These are phyloP conservation scores for Anisogramma anomala DNA, from an alignment of 2,329 filamentous ascomycete species.

Conservation along the genomic window DNA sequence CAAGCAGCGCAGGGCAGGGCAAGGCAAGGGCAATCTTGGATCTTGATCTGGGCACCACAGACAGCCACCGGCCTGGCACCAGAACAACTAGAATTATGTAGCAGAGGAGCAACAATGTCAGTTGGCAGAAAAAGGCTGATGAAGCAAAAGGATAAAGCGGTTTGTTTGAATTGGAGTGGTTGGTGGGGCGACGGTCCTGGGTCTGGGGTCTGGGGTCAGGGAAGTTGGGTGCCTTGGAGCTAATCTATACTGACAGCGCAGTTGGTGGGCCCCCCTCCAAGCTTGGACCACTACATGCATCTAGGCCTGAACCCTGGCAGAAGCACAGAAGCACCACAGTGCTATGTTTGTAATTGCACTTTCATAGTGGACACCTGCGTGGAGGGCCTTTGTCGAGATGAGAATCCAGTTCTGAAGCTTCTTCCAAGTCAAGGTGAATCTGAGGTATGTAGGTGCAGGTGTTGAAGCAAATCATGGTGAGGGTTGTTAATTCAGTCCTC, in stretches of 20 bases:
- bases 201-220: too few species aligned
- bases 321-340: too few species aligned
- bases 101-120: background rate
- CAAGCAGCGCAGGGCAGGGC: too few species aligned
- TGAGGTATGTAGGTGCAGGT: too few species aligned
- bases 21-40: background rate
- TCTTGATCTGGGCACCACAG: conserved; percentile 1
- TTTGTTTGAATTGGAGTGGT: conserved; percentile 8
- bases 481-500: background rate
- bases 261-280: background rate
- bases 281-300: background rate
- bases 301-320: background rate
- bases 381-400: conserved; percentile 1
- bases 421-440: background rate
- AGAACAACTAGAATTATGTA: background rate
- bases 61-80: background rate
- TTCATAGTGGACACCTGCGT: background rate
- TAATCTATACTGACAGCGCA: background rate
- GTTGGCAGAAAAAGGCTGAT: background rate
- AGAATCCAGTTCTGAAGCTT: background rate
- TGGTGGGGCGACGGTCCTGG: conserved; percentile 3
- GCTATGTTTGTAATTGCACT: too few species aligned
- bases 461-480: background rate
- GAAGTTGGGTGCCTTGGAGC: too few species aligned
- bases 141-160: background rate